A percentile compares a stretch with the other conserved stretches of the same genome.
phyloP scores from a whole-genome alignment of 2,329 filamentous ascomycete genomes.

The Talaromyces sp. region DNA sequence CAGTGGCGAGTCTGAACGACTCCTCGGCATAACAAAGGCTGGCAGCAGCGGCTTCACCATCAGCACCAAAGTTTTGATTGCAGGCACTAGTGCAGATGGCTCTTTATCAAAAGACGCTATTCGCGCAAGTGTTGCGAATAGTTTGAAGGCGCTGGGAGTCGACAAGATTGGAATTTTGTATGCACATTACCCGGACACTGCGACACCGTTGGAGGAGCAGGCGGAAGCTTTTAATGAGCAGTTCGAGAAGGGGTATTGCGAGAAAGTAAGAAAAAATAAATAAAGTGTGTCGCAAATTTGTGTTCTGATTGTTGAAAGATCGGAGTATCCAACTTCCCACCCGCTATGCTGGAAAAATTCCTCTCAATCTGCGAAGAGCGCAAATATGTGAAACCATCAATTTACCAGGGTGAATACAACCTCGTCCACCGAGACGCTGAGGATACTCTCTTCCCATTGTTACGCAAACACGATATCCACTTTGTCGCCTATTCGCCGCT shows the following conservation, averaged over 20 bases:
- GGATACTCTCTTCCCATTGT: slow-evolving; percentile 33
- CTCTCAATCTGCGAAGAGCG: slow-evolving; percentile 34
- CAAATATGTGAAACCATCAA: slow-evolving; percentile 35
- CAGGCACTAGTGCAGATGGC: not conserved
- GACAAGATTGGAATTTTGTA: slow-evolving; percentile 26
- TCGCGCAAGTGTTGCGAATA: slow-evolving; percentile 26
- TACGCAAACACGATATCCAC: slow-evolving; percentile 31
- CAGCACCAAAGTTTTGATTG: slow-evolving; percentile 32
- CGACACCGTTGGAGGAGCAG: slow-evolving; percentile 37
- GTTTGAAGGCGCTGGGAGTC: slow-evolving; percentile 20
- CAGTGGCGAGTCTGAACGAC: slow-evolving; percentile 31
- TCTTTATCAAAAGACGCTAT: slow-evolving; percentile 20
- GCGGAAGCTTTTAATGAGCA: slow-evolving; percentile 28
- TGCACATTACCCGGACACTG: slow-evolving; percentile 34
- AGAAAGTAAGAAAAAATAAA: slow-evolving; percentile 19
- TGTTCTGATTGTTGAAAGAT: slow-evolving; percentile 23
- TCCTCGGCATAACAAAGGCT: slow-evolving; percentile 27
- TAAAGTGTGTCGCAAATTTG: not conserved
- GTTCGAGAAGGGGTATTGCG: slow-evolving; percentile 20
- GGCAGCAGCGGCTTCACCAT: slow-evolving; percentile 25
- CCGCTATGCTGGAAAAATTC: slow-evolving; percentile 29
- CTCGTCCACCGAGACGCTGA: slow-evolving; percentile 37
- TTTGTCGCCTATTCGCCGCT: slow-evolving; percentile 29
- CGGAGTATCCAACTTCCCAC: slow-evolving; percentile 39
- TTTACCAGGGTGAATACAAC: slow-evolving; percentile 43